phyloP scores from a whole-genome alignment of 495 filamentous ascomycete species.

The Annulohypoxylon moriforme region DNA sequence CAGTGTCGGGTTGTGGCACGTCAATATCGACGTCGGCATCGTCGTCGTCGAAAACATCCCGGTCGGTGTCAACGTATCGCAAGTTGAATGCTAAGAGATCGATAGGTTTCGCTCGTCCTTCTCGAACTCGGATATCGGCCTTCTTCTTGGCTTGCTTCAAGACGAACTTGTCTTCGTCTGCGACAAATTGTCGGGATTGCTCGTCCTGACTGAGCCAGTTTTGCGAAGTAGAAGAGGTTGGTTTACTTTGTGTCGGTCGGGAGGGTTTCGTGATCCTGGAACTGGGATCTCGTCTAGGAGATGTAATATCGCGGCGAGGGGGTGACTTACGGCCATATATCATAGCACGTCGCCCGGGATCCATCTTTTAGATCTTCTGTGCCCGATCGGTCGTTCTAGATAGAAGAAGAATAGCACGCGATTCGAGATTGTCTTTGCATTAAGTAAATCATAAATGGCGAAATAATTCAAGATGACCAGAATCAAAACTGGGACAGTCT shows the following conservation, averaged over 20 bases:
- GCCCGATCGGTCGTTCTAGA: not conserved
- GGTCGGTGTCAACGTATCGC: constrained; percentile 85
- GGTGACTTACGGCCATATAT: constrained; percentile 57
- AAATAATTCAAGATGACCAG: not conserved
- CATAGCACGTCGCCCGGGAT: constrained; percentile 62
- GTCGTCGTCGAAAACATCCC: constrained; percentile 83
- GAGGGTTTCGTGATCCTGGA: constrained; percentile 58
- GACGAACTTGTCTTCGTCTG: constrained; percentile 95
- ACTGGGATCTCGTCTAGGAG: constrained; percentile 58
- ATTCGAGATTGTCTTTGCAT: not conserved
- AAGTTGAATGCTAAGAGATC: constrained; percentile 95
- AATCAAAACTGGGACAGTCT: not conserved
- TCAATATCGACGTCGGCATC: constrained; percentile 76
- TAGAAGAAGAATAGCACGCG: not conserved
- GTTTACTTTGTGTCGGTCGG: constrained; percentile 48
- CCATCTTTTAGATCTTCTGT: constrained; percentile 47
- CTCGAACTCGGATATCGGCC: constrained; percentile 94
- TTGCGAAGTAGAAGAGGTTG: constrained; percentile 36
- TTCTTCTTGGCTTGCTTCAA: constrained; percentile 98
- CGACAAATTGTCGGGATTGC: constrained; percentile 84
- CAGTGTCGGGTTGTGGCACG: constrained; percentile 81
- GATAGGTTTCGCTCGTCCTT: constrained; percentile 90
- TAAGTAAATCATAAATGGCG: not conserved
- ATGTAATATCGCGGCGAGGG: constrained; percentile 55
- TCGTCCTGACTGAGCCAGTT: constrained; percentile 69